Percentiles rank a stretch among this genome's conserved stretches.
phyloP scores from a whole-genome alignment of 2,329 filamentous ascomycete species.

The Onygena corvina region DNA sequence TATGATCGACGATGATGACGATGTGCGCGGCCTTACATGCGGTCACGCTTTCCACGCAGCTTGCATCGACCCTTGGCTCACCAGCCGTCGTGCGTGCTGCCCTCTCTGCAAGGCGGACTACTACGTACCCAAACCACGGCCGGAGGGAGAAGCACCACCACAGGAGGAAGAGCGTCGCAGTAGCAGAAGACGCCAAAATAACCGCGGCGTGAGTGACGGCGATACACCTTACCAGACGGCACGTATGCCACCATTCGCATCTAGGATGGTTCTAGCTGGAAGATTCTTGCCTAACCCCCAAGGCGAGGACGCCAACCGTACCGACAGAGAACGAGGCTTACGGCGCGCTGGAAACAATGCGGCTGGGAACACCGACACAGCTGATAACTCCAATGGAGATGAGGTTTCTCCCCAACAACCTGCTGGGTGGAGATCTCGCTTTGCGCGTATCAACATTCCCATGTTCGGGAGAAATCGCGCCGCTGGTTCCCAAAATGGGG shows the following conservation, averaged over 20 bases:
- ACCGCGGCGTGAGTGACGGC: slow-evolving; percentile 21
- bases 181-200: not conserved
- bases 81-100: slow-evolving; percentile 84
- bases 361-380: not conserved
- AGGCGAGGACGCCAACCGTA: slow-evolving; percentile 14
- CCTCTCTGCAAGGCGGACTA: slow-evolving; percentile 97
- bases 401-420: too few species aligned
- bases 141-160: slow-evolving; percentile 41
- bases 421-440: not conserved
- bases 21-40: slow-evolving; percentile 84
- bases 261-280: slow-evolving; percentile 28
- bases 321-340: not conserved
- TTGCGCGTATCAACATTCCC: not conserved
- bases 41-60: slow-evolving; percentile 97
- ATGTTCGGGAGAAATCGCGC: not conserved
- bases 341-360: not conserved
- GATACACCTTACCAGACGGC: slow-evolving; percentile 27
- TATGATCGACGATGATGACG: slow-evolving; percentile 84
- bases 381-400: not conserved
- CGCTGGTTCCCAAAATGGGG: not conserved
- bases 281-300: slow-evolving; percentile 25
- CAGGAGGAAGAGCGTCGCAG: not conserved
- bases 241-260: slow-evolving; percentile 23
- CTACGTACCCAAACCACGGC: slow-evolving; percentile 81
- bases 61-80: slow-evolving; percentile 94